phyloP scores from a whole-genome alignment of 2,329 filamentous ascomycete species.

The Fusarium sp. region DNA sequence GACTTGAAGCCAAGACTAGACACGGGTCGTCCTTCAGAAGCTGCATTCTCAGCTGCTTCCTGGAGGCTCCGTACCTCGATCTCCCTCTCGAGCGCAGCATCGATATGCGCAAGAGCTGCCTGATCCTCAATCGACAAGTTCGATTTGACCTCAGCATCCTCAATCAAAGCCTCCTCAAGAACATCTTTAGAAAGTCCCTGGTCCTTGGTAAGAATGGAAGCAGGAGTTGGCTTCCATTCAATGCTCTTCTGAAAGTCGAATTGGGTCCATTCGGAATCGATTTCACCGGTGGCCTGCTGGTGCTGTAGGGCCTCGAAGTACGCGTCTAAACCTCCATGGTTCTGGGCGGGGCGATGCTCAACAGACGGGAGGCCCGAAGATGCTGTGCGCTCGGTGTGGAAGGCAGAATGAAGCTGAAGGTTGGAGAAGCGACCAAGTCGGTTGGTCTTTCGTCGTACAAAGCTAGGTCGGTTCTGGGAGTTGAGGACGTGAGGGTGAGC shows the following conservation, averaged over 20 bases:
- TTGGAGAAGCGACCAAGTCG: constrained; percentile 64
- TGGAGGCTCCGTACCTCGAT: constrained; percentile 66
- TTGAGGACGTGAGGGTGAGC: constrained; percentile 83
- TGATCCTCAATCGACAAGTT: constrained; percentile 59
- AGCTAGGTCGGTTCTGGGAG: constrained; percentile 74
- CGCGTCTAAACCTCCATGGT: constrained; percentile 79
- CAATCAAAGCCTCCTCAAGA: constrained; percentile 48
- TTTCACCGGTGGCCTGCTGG: constrained; percentile 70
- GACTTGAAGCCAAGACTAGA: constrained; percentile 54
- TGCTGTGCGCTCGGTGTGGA: constrained; percentile 69
- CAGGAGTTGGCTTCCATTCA: constrained; percentile 80
- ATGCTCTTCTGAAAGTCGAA: constrained; percentile 90
- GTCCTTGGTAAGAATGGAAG: constrained; percentile 69
- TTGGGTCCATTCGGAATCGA: constrained; percentile 88
- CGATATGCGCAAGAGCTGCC: constrained; percentile 80
- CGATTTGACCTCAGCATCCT: constrained; percentile 51
- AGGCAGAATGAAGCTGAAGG: constrained; percentile 79
- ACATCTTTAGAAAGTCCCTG: constrained; percentile 54
- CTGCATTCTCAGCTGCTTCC: constrained; percentile 57
- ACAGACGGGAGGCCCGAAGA: constrained; percentile 54
- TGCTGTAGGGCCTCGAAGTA: constrained; percentile 93
- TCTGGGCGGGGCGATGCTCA: constrained; percentile 65
- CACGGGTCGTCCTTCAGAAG: constrained; percentile 50
- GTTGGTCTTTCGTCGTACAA: constrained; percentile 67
- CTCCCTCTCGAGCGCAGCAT: constrained; percentile 85